Base-by-base conservation (phyloP, 441 rosid species). In the Gossypium armourianum region DNA sequence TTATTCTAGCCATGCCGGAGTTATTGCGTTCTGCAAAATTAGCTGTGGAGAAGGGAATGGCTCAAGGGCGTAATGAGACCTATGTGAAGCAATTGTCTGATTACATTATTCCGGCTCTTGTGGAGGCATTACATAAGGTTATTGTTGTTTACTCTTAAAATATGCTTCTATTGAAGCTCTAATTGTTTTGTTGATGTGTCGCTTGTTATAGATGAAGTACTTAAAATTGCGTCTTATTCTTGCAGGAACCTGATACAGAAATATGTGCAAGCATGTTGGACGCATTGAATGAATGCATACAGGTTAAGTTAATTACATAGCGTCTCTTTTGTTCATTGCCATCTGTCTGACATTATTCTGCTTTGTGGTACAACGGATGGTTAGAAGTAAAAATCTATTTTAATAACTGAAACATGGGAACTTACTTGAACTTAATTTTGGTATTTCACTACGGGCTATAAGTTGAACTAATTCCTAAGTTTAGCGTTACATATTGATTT, bases 161-260 rank as follows among this genome's bases (percentile, higher is more conserved):
- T 57, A 43, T 32, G 21, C n/a, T 23, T 24, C 21, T 63, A n/a
- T 62, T 53, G 16, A 36, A 60, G 54, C 62, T 54, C 20, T 61
- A 61, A 68, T 57, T 61, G 59, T 8, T 43, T 69, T 5, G 29
- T 40, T 60, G 62, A 43, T 45, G 9, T 17, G 5, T 69, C 23
- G 40, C 36, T 8, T 28, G 10, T 65, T 32, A 45, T 62, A 1
- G 60, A 50, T 71, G 59, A 20, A 72, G 21, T 69, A 43, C 47
- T 29, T 26, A 55, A 47, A 2, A 62, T 50, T 72, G 19, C 21
- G n/a, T 26, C 59, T 61, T 77, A 72, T 79, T 62, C 55, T 69
- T 84, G 81, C 91, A 95, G 99, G 99, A 95, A 82, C 99, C 97
- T 62, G 99, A 95, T 78, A 95, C 92, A 0, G 99, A 95, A 86